Evolutionary conservation across 2,329 filamentous ascomycete genomes (phyloP), one percentile per base, ranked within the genome.

Genomic region (Epichloe hybrida): DNA sequence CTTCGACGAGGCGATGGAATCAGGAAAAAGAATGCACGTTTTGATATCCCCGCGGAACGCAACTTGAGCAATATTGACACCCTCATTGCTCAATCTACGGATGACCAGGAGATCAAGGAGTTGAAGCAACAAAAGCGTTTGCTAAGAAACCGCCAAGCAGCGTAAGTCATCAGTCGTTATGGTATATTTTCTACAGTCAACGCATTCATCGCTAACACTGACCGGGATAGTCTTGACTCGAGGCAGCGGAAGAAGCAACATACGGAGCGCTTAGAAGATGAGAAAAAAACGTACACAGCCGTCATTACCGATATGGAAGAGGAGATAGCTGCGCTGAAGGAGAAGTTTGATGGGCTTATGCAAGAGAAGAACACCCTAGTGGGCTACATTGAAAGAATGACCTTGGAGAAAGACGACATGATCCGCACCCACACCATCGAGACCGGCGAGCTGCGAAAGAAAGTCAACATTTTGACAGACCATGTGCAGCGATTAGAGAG

Each of bases 181-280:
- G 11, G 7, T n/a, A 1, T 39, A n/a, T 8, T 3, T 17, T 17
- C 2, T 2, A 2, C 11, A 17, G 5, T 13, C 2, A 31, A 11
- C 13, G 42, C 23, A 5, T 15, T 8, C 2, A n/a, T 34, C 36
- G 47, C 57, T 58, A 53, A 59, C 41, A 47, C 38, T 17, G 20
- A 21, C 37, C 17, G 50, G 21, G 21, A 36, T 11, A 95, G 88
- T 58, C 85, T 98, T 61, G 91, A 97, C 71, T 97, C 93, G 43
- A 83, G 93, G 58, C 91, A 97, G 69, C 84, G 93, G 61, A 98
- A 97, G 78, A 97, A 97, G 80, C 86, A 88, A 71, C 91, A 97
- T 72, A 97, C 93, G 36, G 93, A 97, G 72, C 84, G 93, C 60
- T 80, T 97, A 45, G 93, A 97, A 68, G 86, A 93, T 67, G 91